Evolutionary conservation across 2,329 filamentous ascomycete genomes (phyloP).

Genomic region (Sarocladium brachiariae): DNA sequence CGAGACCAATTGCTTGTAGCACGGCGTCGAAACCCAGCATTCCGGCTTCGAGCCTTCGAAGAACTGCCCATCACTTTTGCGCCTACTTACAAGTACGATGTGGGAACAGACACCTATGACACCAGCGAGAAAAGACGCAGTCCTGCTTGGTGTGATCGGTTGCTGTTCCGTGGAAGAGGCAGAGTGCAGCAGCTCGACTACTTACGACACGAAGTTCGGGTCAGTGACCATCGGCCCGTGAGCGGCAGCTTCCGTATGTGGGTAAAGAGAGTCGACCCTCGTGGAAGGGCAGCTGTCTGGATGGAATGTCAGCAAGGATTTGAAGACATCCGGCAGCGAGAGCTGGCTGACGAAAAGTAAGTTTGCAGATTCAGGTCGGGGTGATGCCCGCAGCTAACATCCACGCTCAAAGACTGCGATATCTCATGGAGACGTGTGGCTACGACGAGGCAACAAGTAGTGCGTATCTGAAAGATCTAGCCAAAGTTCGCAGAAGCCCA

Average conservation of each 20-base stretch:
- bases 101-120: constrained; percentile 90
- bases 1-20: constrained; percentile 90
- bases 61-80: constrained; percentile 87
- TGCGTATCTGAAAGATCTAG: constrained; percentile 35
- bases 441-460: constrained; percentile 46
- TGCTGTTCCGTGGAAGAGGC: constrained; percentile 78
- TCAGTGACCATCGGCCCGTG: constrained; percentile 90
- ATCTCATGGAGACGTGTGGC: constrained; percentile 44
- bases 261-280: constrained; percentile 72
- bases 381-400: too few relatives aligned
- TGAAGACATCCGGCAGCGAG: constrained; percentile 60
- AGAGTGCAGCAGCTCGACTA: constrained; percentile 86
- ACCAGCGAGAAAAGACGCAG: constrained; percentile 89
- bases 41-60: constrained; percentile 82
- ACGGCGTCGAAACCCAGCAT: constrained; percentile 80
- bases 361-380: too few relatives aligned
- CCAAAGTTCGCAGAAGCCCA: constrained; percentile 21
- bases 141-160: constrained; percentile 92
- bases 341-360: constrained; percentile 72
- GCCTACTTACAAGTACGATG: constrained; percentile 98
- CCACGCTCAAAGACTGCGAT: constrained; percentile 41
- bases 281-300: constrained; percentile 59
- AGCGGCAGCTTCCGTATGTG: constrained; percentile 76
- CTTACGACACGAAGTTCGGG: constrained; percentile 76
- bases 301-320: constrained; percentile 70